Evolutionary conservation across 2,329 filamentous ascomycete species (phyloP).

Genomic region (Pseudogymnoascus sp.): DNA sequence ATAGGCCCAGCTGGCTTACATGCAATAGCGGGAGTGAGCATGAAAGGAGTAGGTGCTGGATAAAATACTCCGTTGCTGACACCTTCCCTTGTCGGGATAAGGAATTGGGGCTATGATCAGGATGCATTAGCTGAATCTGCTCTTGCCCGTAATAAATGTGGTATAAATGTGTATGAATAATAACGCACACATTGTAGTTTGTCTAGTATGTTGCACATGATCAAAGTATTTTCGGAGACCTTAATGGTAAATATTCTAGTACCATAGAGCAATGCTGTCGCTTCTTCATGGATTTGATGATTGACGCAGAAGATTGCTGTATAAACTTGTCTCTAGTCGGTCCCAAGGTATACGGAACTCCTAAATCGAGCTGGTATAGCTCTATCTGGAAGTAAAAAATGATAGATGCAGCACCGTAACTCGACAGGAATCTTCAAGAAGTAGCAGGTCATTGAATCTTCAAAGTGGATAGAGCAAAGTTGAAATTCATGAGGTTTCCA

Average conservation of each 20-base stretch:
- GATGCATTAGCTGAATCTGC: not conserved
- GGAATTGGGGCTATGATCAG: not conserved
- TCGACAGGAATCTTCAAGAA: slow-evolving; percentile 20
- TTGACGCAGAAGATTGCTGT: slow-evolving; percentile 17
- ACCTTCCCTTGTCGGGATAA: not conserved
- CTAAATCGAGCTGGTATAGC: slow-evolving; percentile 16
- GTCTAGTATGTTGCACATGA: slow-evolving; percentile 18
- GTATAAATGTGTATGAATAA: not conserved
- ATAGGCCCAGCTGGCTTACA: slow-evolving; percentile 11
- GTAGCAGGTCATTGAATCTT: slow-evolving; percentile 16
- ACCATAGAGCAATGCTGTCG: slow-evolving; percentile 17
- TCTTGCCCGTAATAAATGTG: not conserved
- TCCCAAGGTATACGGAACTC: slow-evolving; percentile 10
- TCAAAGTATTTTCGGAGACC: slow-evolving; percentile 14
- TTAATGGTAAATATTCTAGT: slow-evolving; percentile 19
- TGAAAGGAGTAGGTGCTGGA: slow-evolving; percentile 6
- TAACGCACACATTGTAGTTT: not conserved
- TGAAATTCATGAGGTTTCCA: slow-evolving; percentile 18
- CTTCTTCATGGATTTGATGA: slow-evolving; percentile 20
- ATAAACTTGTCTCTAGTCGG: slow-evolving; percentile 2
- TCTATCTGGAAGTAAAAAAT: slow-evolving; percentile 15
- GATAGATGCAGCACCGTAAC: slow-evolving; percentile 19
- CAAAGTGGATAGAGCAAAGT: slow-evolving; percentile 16
- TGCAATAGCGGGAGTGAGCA: slow-evolving; percentile 11
- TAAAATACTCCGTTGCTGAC: not conserved